Percentiles rank a stretch among this genome's conserved stretches.
Evolutionary conservation across 257 asterid species (phyloP).

Genomic region (Euphrasia confusa): DNA sequence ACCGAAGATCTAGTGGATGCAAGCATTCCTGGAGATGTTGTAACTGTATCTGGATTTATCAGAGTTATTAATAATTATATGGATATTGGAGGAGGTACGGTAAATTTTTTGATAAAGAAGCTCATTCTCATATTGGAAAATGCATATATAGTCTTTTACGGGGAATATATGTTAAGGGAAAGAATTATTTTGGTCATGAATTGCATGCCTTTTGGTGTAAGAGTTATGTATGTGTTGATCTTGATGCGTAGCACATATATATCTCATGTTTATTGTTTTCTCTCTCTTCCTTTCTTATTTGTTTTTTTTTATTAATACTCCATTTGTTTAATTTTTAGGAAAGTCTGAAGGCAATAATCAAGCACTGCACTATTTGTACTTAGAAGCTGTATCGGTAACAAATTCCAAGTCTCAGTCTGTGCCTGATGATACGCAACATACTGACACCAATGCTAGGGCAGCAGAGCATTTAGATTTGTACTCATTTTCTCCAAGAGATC

Average conservation of each 20-base stretch:
- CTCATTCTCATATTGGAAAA: conserved; percentile 1
- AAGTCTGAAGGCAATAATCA: conserved; percentile 80
- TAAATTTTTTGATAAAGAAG: conserved; percentile 19
- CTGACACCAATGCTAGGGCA: conserved; percentile 39
- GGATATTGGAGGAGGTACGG: conserved; percentile 99
- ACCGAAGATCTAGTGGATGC: conserved; percentile 94
- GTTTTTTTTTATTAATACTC: not conserved
- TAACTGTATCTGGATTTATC: conserved; percentile 84
- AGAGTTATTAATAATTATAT: conserved; percentile 89
- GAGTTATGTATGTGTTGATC: conserved; percentile 9
- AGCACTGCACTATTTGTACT: conserved; percentile 74
- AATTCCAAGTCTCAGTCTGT: conserved; percentile 74
- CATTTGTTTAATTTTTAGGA: conserved; percentile 45
- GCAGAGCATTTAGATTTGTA: conserved; percentile 60
- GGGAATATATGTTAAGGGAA: conserved; percentile 6
- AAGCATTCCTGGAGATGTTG: conserved; percentile 97
- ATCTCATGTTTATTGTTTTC: conserved; percentile 1
- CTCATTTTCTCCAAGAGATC: conserved; percentile 83
- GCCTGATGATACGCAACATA: conserved; percentile 48
- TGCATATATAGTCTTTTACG: no score
- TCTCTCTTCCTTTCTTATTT: not conserved
- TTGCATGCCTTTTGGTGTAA: conserved; percentile 9
- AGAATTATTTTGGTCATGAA: conserved; percentile 6
- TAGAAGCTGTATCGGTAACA: conserved; percentile 71
- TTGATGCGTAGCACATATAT: conserved; percentile 15